These are phyloP conservation scores for Bremia lactucae DNA, from an alignment of 352 stramenopile species.

Conservation along the genomic window DNA sequence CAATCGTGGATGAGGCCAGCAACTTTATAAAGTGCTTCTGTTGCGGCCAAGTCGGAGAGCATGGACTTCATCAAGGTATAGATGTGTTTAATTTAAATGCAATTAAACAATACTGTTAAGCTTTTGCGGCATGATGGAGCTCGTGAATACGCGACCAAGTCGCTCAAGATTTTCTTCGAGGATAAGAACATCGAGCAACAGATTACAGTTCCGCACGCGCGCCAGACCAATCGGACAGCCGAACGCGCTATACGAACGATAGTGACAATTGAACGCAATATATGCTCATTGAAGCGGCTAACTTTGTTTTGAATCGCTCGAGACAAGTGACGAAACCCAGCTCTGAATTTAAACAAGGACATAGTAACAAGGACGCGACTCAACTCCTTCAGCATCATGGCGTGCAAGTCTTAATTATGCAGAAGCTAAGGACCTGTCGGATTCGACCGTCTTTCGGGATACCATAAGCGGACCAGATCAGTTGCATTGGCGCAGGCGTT, in stretches of 20 bases:
- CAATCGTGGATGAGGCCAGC: background rate
- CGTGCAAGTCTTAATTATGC: too few relatives aligned
- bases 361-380: too few relatives aligned
- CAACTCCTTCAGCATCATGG: too few relatives aligned
- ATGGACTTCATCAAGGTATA: background rate
- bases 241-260: background rate
- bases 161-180: background rate
- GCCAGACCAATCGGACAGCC: background rate
- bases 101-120: background rate
- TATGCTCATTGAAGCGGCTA: too few relatives aligned
- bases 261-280: background rate
- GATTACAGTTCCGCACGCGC: background rate
- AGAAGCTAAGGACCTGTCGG: too few relatives aligned
- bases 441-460: too few relatives aligned
- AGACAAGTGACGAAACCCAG: too few relatives aligned
- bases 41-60: background rate
- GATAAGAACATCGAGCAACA: background rate
- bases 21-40: background rate
- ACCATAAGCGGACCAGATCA: too few relatives aligned
- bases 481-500: too few relatives aligned
- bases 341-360: too few relatives aligned
- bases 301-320: too few relatives aligned
- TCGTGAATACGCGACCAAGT: background rate
- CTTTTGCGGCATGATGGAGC: background rate
- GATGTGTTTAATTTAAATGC: background rate